Evolutionary conservation across 2,329 filamentous ascomycete genomes (phyloP), one percentile per base, ranked within the genome.

Genomic region (Fusarium brachygibbosum): DNA sequence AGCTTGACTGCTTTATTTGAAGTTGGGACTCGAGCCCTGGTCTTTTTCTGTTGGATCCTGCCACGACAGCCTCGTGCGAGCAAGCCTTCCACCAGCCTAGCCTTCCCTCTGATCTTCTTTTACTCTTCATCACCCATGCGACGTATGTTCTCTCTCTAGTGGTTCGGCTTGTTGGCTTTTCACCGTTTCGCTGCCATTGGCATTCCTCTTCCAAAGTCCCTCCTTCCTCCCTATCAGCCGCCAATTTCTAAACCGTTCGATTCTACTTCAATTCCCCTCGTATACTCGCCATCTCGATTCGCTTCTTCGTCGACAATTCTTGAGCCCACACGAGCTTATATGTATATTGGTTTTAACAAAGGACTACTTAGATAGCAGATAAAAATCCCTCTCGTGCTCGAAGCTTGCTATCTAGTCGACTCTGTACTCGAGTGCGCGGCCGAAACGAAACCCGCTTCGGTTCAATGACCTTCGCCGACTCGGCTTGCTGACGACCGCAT

Each of bases 11-110:
- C 10, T 51, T 51, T 51, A 51, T 40, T 51, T 51, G 17, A 28
- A 40, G 19, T n/a, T 4, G 34, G 17, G 10, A 28, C 23, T 40
- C 23, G 25, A 51, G 25, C 48, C 48, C 48, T 40, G 48, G 62
- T 31, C 59, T 50, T 64, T 45, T 63, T 50, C 44, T 55, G 29
- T 19, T 28, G 57, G 23, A 31, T 57, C 42, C 52, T 66, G 63
- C 67, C 66, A 66, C 70, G 69, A 73, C 73, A 75, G 73, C 73
- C 73, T 75, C 66, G 73, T 58, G 63, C 64, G 70, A 70, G 70
- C 71, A 61, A 66, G 63, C 65, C 68, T 71, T 70, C 72, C 72
- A 71, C 69, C 71, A 74, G 74, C 74, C 74, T 76, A 73, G 71
- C 73, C 73, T 66, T 65, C 72, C 70, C 73, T 55, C 41, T 38